Evolutionary conservation across 768 basidiomycete genomes (phyloP).

Genomic region (Suillus alpinus): DNA sequence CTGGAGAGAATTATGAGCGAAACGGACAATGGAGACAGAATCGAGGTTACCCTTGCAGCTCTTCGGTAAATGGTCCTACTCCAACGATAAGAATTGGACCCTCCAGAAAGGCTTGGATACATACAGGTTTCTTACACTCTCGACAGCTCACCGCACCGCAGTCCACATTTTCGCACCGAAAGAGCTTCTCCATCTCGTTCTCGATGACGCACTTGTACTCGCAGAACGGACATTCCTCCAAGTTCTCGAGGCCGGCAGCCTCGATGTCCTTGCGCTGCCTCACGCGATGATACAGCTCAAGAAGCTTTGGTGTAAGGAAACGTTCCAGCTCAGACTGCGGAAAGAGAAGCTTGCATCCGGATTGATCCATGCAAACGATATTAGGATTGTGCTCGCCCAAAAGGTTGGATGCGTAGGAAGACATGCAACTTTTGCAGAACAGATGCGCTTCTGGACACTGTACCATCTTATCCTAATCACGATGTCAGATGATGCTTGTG

Average conservation of each 20-base stretch:
- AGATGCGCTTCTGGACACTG: constrained; percentile 90
- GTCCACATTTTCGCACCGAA: constrained; percentile 53
- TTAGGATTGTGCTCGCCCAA: constrained; percentile 61
- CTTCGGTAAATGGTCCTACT: constrained; percentile 78
- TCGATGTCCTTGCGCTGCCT: constrained; percentile 79
- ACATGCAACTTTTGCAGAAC: constrained; percentile 77
- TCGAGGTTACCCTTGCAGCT: constrained; percentile 60
- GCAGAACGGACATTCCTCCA: constrained; percentile 91
- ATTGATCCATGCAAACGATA: constrained; percentile 81
- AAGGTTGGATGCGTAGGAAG: constrained; percentile 60
- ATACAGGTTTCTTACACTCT: constrained; percentile 68
- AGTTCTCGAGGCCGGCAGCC: constrained; percentile 69
- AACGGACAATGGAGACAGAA: not conserved
- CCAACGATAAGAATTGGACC: not conserved
- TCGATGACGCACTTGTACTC: constrained; percentile 84
- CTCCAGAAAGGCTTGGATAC: constrained; percentile 19
- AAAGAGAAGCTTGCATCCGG: constrained; percentile 67
- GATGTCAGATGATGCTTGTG: not conserved
- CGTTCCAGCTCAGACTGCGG: constrained; percentile 65
- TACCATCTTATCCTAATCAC: constrained; percentile 69
- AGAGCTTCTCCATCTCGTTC: constrained; percentile 59
- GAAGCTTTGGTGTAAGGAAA: constrained; percentile 63
- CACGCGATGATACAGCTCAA: constrained; percentile 69
- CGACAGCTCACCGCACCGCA: constrained; percentile 80
- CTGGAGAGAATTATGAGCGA: constrained; percentile 34